A percentile compares a stretch with the other conserved stretches of the same genome.
Conservation (phyloP, 768 basidiomycete species). For the Trametes coccinea region DNA sequence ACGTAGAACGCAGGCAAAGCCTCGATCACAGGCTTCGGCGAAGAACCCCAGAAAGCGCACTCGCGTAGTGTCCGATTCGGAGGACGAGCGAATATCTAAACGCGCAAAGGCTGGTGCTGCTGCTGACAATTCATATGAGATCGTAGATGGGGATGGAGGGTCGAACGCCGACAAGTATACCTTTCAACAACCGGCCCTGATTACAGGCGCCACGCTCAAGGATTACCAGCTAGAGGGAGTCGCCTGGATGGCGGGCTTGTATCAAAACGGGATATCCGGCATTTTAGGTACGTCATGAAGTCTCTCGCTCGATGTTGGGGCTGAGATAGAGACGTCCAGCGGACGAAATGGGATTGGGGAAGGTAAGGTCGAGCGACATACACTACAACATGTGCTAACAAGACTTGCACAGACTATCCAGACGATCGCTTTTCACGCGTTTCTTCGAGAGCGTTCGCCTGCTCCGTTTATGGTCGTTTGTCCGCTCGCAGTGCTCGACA, state of each 20-base stretch:
- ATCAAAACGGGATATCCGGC: conserved; percentile 82
- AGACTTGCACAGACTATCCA: conserved; percentile 72
- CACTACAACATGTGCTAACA: neutral
- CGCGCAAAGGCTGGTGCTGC: conserved; percentile 21
- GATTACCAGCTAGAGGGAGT: conserved; percentile 93
- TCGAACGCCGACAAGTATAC: neutral
- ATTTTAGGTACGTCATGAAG: conserved; percentile 56
- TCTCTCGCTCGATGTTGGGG: neutral
- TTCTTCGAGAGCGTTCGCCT: conserved; percentile 73
- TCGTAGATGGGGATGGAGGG: neutral
- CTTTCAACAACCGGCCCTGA: conserved; percentile 72
- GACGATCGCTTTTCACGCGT: conserved; percentile 91
- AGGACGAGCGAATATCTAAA: conserved; percentile 23
- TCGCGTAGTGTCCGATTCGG: conserved; percentile 20
- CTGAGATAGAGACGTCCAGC: conserved; percentile 45
- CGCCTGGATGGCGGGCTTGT: conserved; percentile 91
- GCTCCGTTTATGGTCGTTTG: conserved; percentile 88
- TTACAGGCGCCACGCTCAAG: conserved; percentile 86
- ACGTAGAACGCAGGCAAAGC: conserved; percentile 19
- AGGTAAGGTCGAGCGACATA: conserved; percentile 40
- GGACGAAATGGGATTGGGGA: conserved; percentile 95
- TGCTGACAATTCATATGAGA: neutral
- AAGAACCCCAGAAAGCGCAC: conserved; percentile 17
- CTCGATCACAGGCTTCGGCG: conserved; percentile 1
- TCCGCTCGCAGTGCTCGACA: conserved; percentile 90